These are phyloP conservation scores for Tetrahymena malaccensis DNA, from an alignment of 73 alveolate species.

Conservation along the genomic window DNA sequence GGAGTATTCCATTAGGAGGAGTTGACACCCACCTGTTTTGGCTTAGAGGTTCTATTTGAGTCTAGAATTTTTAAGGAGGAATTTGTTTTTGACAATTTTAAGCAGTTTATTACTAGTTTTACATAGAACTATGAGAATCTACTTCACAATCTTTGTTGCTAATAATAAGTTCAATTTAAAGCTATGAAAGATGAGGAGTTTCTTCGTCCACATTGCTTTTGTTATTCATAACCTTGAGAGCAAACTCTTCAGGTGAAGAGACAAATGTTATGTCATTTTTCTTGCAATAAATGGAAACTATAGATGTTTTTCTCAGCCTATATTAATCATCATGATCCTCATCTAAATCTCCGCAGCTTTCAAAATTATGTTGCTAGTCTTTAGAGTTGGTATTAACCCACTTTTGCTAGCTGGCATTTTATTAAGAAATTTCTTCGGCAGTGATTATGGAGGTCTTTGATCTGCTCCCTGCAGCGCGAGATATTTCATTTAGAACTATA, in stretches of 20 bases:
- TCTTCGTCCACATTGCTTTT: background rate
- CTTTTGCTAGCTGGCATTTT: background rate
- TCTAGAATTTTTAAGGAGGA: background rate
- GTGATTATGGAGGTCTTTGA: background rate
- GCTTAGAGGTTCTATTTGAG: background rate
- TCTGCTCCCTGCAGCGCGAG: background rate
- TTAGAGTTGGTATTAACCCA: background rate
- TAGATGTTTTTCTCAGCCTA: background rate
- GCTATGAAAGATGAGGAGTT: background rate
- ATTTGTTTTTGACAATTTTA: background rate
- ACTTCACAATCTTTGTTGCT: background rate
- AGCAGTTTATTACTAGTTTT: background rate
- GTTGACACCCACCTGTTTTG: background rate
- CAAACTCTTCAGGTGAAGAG: background rate
- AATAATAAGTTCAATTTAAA: background rate
- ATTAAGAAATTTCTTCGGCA: background rate
- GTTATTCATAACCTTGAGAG: background rate
- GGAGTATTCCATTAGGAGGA: background rate
- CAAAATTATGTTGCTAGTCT: background rate
- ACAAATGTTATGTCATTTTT: background rate
- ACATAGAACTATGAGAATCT: background rate
- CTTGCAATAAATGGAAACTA: background rate
- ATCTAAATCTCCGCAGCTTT: background rate
- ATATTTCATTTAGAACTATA: background rate
- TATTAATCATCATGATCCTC: background rate